Evolutionary conservation across 2,329 filamentous ascomycete species (phyloP).

Genomic region (Sarocladium oryzae): DNA sequence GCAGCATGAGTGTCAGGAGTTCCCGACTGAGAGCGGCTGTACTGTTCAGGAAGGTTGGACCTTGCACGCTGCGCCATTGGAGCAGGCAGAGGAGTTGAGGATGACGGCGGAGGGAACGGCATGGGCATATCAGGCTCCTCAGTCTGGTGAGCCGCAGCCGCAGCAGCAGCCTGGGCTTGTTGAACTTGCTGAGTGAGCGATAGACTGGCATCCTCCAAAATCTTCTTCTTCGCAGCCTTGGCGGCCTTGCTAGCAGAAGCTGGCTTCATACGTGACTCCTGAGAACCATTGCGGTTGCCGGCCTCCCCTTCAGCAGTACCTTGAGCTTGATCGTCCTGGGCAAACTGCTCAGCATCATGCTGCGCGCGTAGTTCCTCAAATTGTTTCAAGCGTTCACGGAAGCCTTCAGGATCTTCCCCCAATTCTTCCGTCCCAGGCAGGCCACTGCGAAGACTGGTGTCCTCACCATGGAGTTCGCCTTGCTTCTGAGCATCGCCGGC

Average conservation of each 20-base stretch:
- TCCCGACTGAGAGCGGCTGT: slow-evolving; percentile 65
- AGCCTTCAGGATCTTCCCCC: slow-evolving; percentile 49
- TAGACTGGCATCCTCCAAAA: slow-evolving; percentile 33
- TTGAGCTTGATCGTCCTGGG: slow-evolving; percentile 19
- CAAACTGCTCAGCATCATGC: slow-evolving; percentile 50
- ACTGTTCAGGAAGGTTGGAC: slow-evolving; percentile 75
- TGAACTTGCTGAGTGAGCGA: slow-evolving; percentile 81
- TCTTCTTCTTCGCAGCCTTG: slow-evolving; percentile 21
- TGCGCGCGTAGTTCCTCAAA: slow-evolving; percentile 75
- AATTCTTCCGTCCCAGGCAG: slow-evolving; percentile 46
- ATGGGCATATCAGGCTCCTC: slow-evolving; percentile 61
- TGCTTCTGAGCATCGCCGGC: slow-evolving; percentile 6
- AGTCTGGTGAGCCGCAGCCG: slow-evolving; percentile 39
- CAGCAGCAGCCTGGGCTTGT: slow-evolving; percentile 55
- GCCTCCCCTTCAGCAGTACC: slow-evolving; percentile 19
- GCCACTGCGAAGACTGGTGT: slow-evolving; percentile 35
- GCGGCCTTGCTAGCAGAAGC: not conserved
- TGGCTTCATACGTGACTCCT: not conserved
- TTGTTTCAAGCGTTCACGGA: slow-evolving; percentile 69
- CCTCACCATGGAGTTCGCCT: slow-evolving; percentile 24
- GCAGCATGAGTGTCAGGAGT: slow-evolving; percentile 50
- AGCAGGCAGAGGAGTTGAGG: slow-evolving; percentile 76
- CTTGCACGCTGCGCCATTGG: slow-evolving; percentile 80
- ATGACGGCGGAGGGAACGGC: slow-evolving; percentile 66
- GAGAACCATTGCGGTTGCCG: not conserved